Evolutionary conservation across 2,329 filamentous ascomycete genomes (phyloP), one percentile per base, ranked within the genome.

Genomic region (Fusarium haematococcum): DNA sequence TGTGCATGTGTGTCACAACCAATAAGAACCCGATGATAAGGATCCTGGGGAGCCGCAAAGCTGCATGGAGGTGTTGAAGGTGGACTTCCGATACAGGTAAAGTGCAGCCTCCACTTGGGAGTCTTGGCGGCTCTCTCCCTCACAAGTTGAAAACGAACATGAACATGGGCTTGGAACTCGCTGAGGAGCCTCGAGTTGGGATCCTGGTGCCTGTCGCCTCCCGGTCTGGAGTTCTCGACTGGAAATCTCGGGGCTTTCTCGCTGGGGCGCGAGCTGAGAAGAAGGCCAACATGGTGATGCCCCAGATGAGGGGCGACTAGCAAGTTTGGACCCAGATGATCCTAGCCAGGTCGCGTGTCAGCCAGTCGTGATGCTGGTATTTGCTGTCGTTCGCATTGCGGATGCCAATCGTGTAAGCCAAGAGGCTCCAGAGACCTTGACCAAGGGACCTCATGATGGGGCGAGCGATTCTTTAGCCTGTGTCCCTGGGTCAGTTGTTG

Each of bases 31-130:
- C n/a, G 50, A 33, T 63, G 74, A 76, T 75, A 76, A 76, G 74
- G 52, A 65, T 56, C 63, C 60, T 65, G 56, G 67, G 74, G 70
- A 76, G 70, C 73, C 73, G 70, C 73, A 75, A 37, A 39, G 66
- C 25, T 56, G 35, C 56, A 65, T 52, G 62, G 65, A 61, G 50
- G 43, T 16, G 57, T 69, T 73, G 72, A 73, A 69, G 65, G 61
- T 71, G 63, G 71, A 74, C 72, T 74, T 75, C 72, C 72, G 62
- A 72, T 69, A 75, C 43, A 75, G 73, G 72, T 73, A 75, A 73
- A 64, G 72, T 56, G 66, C 52, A 48, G 27, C 32, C 48, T 66
- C 72, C 72, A 74, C 71, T 63, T 58, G 16, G 27, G 48, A 20
- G 57, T 60, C 64, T 74, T 74, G 71, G 68, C 64, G 56, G 41